Evolutionary conservation across 2,329 filamentous ascomycete genomes (phyloP).

Genomic region (Talaromyces verruculosus): DNA sequence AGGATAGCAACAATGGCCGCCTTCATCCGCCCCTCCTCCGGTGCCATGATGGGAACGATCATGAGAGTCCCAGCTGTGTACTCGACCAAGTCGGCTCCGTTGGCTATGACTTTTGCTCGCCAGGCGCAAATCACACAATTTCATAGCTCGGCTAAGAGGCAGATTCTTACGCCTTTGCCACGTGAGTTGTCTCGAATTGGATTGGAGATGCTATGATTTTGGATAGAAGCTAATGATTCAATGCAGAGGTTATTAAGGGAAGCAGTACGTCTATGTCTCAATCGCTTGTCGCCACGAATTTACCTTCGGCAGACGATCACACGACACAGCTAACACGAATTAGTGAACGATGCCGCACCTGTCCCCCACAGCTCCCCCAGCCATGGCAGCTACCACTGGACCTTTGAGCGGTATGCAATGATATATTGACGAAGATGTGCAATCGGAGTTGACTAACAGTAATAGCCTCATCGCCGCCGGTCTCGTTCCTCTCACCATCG

Average conservation of each 20-base stretch:
- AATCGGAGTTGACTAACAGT: background rate
- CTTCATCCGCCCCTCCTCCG: slow-evolving; percentile 40
- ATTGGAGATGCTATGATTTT: background rate
- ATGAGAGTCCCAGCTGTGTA: slow-evolving; percentile 34
- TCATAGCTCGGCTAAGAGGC: slow-evolving; percentile 75
- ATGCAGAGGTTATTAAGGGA: slow-evolving; percentile 70
- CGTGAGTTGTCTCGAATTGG: slow-evolving; percentile 59
- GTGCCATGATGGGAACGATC: slow-evolving; percentile 39
- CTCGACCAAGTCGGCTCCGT: slow-evolving; percentile 26
- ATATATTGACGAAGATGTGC: background rate
- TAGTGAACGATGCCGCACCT: slow-evolving; percentile 82
- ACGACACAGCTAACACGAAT: slow-evolving; percentile 2
- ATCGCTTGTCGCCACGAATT: background rate
- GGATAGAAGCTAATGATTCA: background rate
- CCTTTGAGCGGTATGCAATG: slow-evolving; percentile 69
- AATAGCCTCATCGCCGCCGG: slow-evolving; percentile 71
- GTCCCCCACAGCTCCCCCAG: slow-evolving; percentile 70
- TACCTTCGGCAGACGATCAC: background rate
- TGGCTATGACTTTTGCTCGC: slow-evolving; percentile 23
- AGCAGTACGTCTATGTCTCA: slow-evolving; percentile 58
- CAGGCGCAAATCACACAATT: slow-evolving; percentile 67
- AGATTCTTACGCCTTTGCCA: slow-evolving; percentile 78
- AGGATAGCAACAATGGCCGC: slow-evolving; percentile 37
- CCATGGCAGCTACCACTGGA: slow-evolving; percentile 98
- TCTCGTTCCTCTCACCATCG: slow-evolving; percentile 81